Evolutionary conservation across 2,329 filamentous ascomycete species (phyloP).

Genomic region (Stachybotrys chlorohalonatus): DNA sequence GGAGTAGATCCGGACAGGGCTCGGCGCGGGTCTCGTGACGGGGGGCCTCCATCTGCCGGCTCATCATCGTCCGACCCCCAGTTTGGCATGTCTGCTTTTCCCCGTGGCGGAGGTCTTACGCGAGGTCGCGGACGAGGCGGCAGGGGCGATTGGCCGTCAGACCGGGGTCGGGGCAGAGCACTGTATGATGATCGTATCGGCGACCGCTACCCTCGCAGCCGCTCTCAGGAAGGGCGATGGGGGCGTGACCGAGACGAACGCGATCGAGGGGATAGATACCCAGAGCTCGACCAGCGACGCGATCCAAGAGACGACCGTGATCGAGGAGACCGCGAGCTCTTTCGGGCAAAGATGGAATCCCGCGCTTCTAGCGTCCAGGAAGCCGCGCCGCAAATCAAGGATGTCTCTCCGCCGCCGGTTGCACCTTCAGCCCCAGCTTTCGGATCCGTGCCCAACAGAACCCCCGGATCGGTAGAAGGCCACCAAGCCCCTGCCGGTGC

Average conservation of each 20-base stretch:
- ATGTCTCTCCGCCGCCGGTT: slow-evolving; percentile 47
- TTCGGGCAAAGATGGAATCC: slow-evolving; percentile 40
- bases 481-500: slow-evolving; percentile 19
- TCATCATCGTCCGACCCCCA: slow-evolving; percentile 61
- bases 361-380: slow-evolving; percentile 40
- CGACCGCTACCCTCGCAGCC: slow-evolving; percentile 54
- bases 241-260: slow-evolving; percentile 47
- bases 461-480: slow-evolving; percentile 21
- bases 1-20: slow-evolving; percentile 60
- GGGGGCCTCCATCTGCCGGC: slow-evolving; percentile 57
- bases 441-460: slow-evolving; percentile 43
- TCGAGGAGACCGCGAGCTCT: slow-evolving; percentile 32
- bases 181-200: slow-evolving; percentile 48
- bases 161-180: slow-evolving; percentile 45
- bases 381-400: slow-evolving; percentile 33
- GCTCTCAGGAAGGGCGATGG: slow-evolving; percentile 57
- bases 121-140: slow-evolving; percentile 44
- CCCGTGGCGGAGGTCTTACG: slow-evolving; percentile 46
- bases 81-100: slow-evolving; percentile 42
- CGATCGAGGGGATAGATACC: slow-evolving; percentile 34
- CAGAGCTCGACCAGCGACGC: slow-evolving; percentile 28
- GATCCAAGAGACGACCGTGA: slow-evolving; percentile 41
- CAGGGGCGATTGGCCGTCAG: slow-evolving; percentile 28
- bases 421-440: slow-evolving; percentile 51
- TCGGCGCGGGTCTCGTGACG: slow-evolving; percentile 62